Base-by-base conservation (phyloP, 2,329 filamentous ascomycete species). In the Aureobasidium sp. region DNA sequence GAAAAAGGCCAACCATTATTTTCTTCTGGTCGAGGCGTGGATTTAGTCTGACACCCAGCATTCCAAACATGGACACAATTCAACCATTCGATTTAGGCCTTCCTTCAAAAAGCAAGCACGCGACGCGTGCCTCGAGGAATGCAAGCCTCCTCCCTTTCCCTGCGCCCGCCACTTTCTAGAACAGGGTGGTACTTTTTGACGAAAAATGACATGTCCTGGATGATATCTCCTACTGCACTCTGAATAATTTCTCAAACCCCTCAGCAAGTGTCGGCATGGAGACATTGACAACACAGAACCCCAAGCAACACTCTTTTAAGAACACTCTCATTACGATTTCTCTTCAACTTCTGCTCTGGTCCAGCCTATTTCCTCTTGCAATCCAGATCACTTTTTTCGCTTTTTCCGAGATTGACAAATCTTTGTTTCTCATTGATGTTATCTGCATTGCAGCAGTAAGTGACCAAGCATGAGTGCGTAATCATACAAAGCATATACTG, bases 41-140 rank as follows among this genome's bases (percentile, higher is more conserved):
- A n/a, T 7, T n/a, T 35, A 57, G 53, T 42, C 9, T 57, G 53
- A 38, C 37, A 53, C 49, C 6, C 46, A 37, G 40, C 29, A 57
- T 35, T 57, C 40, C 40, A 11, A 46, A 40, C 19, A 23, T 57
- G 53, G 37, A 43, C 23, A 46, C 4, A 7, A 27, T 29, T 7
- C 23, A 29, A 46, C 43, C 23, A 27, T 1, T n/a, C 17, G 15
- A 23, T 46, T 45, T 45, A 45, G 23, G 21, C 23, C 35, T 10
- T 25, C 13, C n/a, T 55, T 55, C 51, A 55, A 55, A 55, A 55
- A 55, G 51, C 53, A 57, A 46, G 53, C 53, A 57, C 53, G 53
- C 38, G 53, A 46, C 53, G 53, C 40, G 53, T 46, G 19, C 53
- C 50, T 57, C 11, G 53, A 57, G 40, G 53, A 46, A 57, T 45